phyloP scores from a whole-genome alignment of 257 asterid species.

The Solanum phureja region DNA sequence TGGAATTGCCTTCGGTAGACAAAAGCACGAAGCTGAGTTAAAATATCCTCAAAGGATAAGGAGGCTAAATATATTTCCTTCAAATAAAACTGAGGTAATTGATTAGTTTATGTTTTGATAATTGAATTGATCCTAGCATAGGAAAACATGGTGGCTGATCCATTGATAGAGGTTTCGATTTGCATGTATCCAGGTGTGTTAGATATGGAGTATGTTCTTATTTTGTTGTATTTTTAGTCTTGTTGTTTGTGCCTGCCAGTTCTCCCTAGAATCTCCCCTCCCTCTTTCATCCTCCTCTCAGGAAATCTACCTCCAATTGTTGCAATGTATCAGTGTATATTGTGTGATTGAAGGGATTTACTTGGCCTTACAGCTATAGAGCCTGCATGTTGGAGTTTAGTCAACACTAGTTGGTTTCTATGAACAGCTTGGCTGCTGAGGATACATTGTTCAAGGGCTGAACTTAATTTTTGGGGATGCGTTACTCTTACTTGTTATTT shows the following conservation, averaged over 20 bases:
- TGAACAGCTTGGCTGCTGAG: neutral
- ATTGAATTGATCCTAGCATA: neutral
- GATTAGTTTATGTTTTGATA: neutral
- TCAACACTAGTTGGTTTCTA: neutral
- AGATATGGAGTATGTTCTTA: neutral
- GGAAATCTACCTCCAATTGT: neutral
- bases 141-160: neutral
- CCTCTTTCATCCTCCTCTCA: neutral
- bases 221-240: neutral
- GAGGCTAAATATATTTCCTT: conserved; percentile 87
- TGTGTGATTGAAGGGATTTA: neutral
- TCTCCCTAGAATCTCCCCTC: neutral
- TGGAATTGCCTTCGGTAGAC: conserved; percentile 57
- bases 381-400: neutral
- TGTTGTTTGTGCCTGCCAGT: neutral
- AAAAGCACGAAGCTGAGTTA: conserved; percentile 84
- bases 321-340: neutral
- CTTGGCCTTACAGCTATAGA: neutral
- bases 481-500: neutral
- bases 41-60: conserved; percentile 86
- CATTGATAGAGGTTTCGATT: neutral
- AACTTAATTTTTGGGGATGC: neutral
- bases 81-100: conserved; percentile 80
- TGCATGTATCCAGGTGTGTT: neutral
- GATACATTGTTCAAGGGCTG: neutral